These are phyloP conservation scores for Hirsutella minnesotensis DNA, from an alignment of 2,329 filamentous ascomycete species.

Conservation along the genomic window DNA sequence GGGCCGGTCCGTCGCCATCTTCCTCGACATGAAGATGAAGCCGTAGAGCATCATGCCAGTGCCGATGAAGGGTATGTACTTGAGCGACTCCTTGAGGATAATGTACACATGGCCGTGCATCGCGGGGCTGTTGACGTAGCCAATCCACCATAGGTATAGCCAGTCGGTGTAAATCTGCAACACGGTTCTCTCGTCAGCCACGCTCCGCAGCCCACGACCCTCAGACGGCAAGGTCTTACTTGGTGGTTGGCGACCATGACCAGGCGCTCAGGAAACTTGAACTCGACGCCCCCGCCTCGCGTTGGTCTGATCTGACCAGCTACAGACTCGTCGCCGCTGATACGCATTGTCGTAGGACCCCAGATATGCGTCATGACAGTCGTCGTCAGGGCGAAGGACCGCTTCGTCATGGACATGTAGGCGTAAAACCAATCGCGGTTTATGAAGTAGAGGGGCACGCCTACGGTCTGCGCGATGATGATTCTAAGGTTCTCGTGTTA, in stretches of 20 bases:
- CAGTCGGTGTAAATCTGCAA: conserved; percentile 72
- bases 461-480: conserved; percentile 62
- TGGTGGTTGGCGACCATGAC: conserved; percentile 84
- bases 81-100: conserved; percentile 78
- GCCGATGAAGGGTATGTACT: conserved; percentile 68
- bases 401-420: conserved; percentile 80
- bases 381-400: conserved; percentile 66
- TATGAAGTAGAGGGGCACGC: conserved; percentile 62
- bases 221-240: conserved; percentile 22
- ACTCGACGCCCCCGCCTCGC: conserved; percentile 61
- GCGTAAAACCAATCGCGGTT: conserved; percentile 70
- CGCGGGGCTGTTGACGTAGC: conserved; percentile 62
- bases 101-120: conserved; percentile 86
- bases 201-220: background rate
- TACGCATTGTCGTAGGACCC: conserved; percentile 71
- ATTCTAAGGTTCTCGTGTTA: conserved; percentile 31
- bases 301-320: conserved; percentile 60
- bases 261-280: conserved; percentile 69
- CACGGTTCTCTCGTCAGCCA: conserved; percentile 9
- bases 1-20: conserved; percentile 69
- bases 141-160: conserved; percentile 89
- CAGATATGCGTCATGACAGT: conserved; percentile 78
- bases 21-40: conserved; percentile 86
- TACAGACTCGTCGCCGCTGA: conserved; percentile 75
- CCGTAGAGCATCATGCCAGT: conserved; percentile 76